Conservation (phyloP, 2,329 filamentous ascomycete genomes). For the Trichothecium roseum region DNA sequence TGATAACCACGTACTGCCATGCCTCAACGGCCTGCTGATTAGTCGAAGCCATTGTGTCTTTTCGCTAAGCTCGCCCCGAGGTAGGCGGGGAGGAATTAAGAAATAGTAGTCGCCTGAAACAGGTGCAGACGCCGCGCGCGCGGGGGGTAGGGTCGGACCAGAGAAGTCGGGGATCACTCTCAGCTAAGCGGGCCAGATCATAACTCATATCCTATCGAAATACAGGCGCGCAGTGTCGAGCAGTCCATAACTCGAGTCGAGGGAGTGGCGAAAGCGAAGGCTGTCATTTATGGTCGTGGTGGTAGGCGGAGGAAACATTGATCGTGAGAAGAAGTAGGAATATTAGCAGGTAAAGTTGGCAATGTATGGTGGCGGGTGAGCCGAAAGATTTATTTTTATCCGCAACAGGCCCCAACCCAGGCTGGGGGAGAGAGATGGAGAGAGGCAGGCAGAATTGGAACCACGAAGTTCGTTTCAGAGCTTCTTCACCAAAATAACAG, state of each 20-base stretch:
- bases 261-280: slow-evolving; percentile 13
- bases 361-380: too few relatives aligned
- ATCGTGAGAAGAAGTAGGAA: slow-evolving; percentile 6
- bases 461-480: too few relatives aligned
- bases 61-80: slow-evolving; percentile 7
- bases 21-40: slow-evolving; percentile 20
- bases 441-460: too few relatives aligned
- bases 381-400: too few relatives aligned
- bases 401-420: too few relatives aligned
- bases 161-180: slow-evolving; percentile 7
- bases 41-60: slow-evolving; percentile 12
- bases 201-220: slow-evolving; percentile 23
- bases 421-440: too few relatives aligned
- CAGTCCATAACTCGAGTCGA: slow-evolving; percentile 21
- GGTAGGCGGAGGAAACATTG: slow-evolving; percentile 25
- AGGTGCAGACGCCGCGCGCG: too few relatives aligned
- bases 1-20: slow-evolving; percentile 25
- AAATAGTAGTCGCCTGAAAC: slow-evolving; percentile 3
- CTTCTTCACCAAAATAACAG: too few relatives aligned
- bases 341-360: neutral
- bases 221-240: slow-evolving; percentile 17
- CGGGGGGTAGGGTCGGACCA: neutral
- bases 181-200: slow-evolving; percentile 13
- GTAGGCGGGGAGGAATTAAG: slow-evolving; percentile 7
- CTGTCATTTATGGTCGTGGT: slow-evolving; percentile 22